Conservation (phyloP, 495 filamentous ascomycete species). For the Neurospora africana region DNA sequence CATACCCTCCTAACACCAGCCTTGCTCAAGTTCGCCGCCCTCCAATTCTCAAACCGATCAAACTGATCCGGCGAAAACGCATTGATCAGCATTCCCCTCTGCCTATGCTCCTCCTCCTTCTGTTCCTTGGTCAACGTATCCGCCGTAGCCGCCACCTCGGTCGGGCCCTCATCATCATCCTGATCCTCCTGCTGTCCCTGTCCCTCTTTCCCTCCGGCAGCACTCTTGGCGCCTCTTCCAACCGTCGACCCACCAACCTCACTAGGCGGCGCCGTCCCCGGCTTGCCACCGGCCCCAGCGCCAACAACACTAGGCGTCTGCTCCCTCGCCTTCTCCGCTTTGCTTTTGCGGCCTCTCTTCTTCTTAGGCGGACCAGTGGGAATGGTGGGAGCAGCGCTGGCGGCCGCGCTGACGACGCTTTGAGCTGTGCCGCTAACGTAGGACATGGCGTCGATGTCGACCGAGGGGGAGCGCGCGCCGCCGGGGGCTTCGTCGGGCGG, state of each 20-base stretch:
- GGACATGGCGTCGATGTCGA: conserved; percentile 53
- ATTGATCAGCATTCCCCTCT: conserved; percentile 51
- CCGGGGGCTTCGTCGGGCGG: conserved; percentile 46
- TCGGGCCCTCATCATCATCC: conserved; percentile 56
- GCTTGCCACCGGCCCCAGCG: conserved; percentile 1
- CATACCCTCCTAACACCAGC: conserved; percentile 32
- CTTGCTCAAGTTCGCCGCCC: conserved; percentile 52
- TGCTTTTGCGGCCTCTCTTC: conserved; percentile 59
- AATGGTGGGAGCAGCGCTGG: neutral
- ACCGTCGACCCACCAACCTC: conserved; percentile 19
- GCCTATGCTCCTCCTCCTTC: conserved; percentile 55
- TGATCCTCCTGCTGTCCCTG: conserved; percentile 39
- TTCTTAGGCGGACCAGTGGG: conserved; percentile 26
- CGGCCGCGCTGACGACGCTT: conserved; percentile 44
- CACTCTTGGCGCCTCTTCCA: conserved; percentile 22
- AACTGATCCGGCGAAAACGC: conserved; percentile 60
- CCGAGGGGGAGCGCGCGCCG: conserved; percentile 52
- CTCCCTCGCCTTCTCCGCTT: conserved; percentile 45
- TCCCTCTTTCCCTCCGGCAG: conserved; percentile 3
- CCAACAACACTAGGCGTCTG: conserved; percentile 37
- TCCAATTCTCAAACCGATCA: conserved; percentile 62
- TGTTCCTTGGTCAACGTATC: conserved; percentile 55
- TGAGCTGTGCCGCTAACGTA: conserved; percentile 45
- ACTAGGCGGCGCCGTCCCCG: conserved; percentile 33
- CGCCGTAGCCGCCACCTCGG: conserved; percentile 53